Conservation (phyloP, 2,329 filamentous ascomycete genomes). For the Ophiostoma piceae region DNA sequence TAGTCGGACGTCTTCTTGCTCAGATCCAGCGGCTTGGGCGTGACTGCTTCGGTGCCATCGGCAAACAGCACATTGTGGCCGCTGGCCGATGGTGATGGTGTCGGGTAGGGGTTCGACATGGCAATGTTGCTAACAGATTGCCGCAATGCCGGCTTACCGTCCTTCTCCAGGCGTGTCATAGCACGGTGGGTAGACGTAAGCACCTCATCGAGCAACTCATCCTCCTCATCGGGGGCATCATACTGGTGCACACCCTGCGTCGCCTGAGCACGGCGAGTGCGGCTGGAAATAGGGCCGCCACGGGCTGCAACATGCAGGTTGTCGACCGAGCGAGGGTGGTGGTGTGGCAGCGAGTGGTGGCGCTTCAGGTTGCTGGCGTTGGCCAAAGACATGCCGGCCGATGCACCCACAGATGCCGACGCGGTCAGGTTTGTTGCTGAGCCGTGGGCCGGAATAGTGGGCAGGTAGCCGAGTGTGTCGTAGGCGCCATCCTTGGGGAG, state of each 20-base stretch:
- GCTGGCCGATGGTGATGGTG: conserved; percentile 72
- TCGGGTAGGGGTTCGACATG: conserved; percentile 58
- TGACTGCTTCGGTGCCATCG: conserved; percentile 55
- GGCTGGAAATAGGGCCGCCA: conserved; percentile 63
- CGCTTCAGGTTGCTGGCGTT: conserved; percentile 54
- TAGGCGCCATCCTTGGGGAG: conserved; percentile 52
- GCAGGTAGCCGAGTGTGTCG: conserved; percentile 47
- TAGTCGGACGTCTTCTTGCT: conserved; percentile 52
- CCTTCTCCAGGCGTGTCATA: conserved; percentile 63
- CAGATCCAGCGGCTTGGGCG: conserved; percentile 67
- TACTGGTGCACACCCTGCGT: conserved; percentile 74
- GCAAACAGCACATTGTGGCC: conserved; percentile 71
- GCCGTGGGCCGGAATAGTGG: conserved; percentile 51
- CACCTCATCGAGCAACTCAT: conserved; percentile 88
- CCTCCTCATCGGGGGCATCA: conserved; percentile 92
- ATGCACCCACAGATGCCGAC: conserved; percentile 10
- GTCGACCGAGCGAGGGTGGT: conserved; percentile 59
- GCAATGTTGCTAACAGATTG: conserved; percentile 62
- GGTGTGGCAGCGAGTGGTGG: conserved; percentile 60
- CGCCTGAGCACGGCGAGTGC: conserved; percentile 73
- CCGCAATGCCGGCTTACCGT: conserved; percentile 47
- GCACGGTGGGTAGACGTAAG: conserved; percentile 71
- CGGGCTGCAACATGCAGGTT: conserved; percentile 55
- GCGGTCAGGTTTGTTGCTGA: conserved; percentile 35
- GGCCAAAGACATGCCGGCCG: conserved; percentile 13